These are phyloP conservation scores for Remersonia thermophila DNA, from an alignment of 2,329 filamentous ascomycete genomes.

Conservation along the genomic window DNA sequence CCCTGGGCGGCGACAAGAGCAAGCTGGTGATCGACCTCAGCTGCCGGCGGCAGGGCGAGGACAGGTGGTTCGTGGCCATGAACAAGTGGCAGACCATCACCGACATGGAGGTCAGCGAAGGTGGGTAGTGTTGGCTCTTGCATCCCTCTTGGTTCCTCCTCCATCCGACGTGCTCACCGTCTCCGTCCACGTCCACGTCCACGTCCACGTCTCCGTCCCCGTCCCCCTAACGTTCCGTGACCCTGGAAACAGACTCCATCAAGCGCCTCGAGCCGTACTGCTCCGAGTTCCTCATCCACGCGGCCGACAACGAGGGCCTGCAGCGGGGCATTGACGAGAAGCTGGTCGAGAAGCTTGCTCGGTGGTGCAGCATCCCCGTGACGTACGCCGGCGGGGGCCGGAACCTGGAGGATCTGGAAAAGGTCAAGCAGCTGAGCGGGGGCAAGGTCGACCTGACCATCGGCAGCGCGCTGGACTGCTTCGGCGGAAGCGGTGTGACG, in stretches of 20 bases:
- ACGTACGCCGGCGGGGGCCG: slow-evolving; percentile 95
- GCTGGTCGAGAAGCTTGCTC: slow-evolving; percentile 61
- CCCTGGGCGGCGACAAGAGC: slow-evolving; percentile 59
- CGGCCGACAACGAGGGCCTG: slow-evolving; percentile 89
- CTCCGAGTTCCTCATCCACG: slow-evolving; percentile 93
- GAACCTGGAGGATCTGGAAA: slow-evolving; percentile 67
- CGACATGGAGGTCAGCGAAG: slow-evolving; percentile 83
- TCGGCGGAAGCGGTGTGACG: slow-evolving; percentile 75
- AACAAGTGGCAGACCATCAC: slow-evolving; percentile 98
- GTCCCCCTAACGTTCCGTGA: too few relatives aligned
- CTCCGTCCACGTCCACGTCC: too few relatives aligned
- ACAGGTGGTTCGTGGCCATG: slow-evolving; percentile 93
- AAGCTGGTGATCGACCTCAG: slow-evolving; percentile 93
- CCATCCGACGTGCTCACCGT: too few relatives aligned
- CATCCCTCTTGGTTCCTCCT: slow-evolving; percentile 10
- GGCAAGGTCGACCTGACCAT: slow-evolving; percentile 89
- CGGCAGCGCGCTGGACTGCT: slow-evolving; percentile 90
- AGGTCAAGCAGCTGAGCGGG: slow-evolving; percentile 64
- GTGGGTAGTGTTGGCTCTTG: too few relatives aligned
- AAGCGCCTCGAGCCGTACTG: slow-evolving; percentile 75
- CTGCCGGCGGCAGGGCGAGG: slow-evolving; percentile 60
- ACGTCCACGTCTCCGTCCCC: too few relatives aligned
- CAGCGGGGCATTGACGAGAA: slow-evolving; percentile 83
- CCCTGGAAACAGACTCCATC: slow-evolving; percentile 54
- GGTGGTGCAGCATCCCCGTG: slow-evolving; percentile 85